Evolutionary conservation across 1,139 yeast species (phyloP).

Genomic region (Pichia sp.): DNA sequence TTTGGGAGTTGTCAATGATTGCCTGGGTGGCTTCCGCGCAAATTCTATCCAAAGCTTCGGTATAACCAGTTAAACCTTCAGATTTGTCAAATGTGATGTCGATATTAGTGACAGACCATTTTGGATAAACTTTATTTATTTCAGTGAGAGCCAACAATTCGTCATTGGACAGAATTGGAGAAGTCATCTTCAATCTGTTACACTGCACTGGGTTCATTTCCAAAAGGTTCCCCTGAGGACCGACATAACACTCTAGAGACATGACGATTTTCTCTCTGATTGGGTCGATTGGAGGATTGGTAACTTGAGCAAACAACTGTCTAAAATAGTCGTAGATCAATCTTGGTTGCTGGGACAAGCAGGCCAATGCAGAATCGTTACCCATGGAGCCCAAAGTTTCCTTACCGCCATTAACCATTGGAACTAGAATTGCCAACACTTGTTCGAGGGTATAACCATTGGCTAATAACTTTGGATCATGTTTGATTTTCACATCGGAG

Average conservation of each 20-base stretch:
- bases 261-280: constrained; percentile 94
- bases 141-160: constrained; percentile 73
- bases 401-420: constrained; percentile 89
- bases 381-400: constrained; percentile 99
- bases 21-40: constrained; percentile 87
- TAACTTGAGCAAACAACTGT: constrained; percentile 95
- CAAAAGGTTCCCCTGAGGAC: constrained; percentile 93
- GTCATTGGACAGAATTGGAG: constrained; percentile 73
- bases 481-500: constrained; percentile 49
- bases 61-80: constrained; percentile 84
- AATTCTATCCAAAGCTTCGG: constrained; percentile 77
- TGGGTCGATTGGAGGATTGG: constrained; percentile 98
- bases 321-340: constrained; percentile 90
- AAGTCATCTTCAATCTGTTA: constrained; percentile 73
- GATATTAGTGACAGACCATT: constrained; percentile 77
- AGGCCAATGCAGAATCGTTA: constrained; percentile 95
- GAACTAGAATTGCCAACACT: constrained; percentile 74
- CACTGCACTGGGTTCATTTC: constrained; percentile 93
- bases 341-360: constrained; percentile 89
- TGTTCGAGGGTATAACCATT: constrained; percentile 94
- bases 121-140: constrained; percentile 71
- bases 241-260: constrained; percentile 95
- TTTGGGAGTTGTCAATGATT: constrained; percentile 67
- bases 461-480: constrained; percentile 79
- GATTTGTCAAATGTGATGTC: constrained; percentile 86